These are phyloP conservation scores for Komagataella pastoris DNA, from an alignment of 805 yeast species.

Conservation along the genomic window DNA sequence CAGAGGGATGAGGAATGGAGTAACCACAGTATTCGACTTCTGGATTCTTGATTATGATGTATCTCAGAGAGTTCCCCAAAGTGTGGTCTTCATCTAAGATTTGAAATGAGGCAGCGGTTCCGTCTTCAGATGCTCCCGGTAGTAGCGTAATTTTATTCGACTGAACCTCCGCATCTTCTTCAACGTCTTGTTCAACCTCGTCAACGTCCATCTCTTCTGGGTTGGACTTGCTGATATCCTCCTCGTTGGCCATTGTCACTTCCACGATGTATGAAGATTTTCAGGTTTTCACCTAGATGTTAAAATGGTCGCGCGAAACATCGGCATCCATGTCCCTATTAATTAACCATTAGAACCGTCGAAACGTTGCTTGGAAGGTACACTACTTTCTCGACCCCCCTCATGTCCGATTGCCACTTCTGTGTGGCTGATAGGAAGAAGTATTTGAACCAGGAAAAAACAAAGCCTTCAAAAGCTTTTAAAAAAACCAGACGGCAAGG, in stretches of 20 bases:
- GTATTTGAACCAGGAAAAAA: not conserved
- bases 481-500: not conserved
- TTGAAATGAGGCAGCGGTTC: slow-evolving; percentile 90
- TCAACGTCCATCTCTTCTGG: slow-evolving; percentile 5
- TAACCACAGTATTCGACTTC: slow-evolving; percentile 98
- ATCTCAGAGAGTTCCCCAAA: slow-evolving; percentile 84
- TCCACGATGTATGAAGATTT: not conserved
- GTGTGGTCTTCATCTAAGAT: slow-evolving; percentile 93
- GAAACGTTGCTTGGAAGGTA: not conserved
- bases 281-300: not conserved
- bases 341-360: not conserved
- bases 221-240: slow-evolving; percentile 1
- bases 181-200: slow-evolving; percentile 11
- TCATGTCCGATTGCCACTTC: not conserved
- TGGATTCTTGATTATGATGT: slow-evolving; percentile 93
- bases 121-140: slow-evolving; percentile 88
- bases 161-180: slow-evolving; percentile 34
- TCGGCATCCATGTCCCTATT: not conserved
- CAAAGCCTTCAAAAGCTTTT: not conserved
- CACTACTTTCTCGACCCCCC: not conserved
- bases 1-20: slow-evolving; percentile 97
- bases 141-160: slow-evolving; percentile 49
- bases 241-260: not conserved
- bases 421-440: not conserved
- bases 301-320: slow-evolving; percentile 2